Conservation (phyloP, 2,329 filamentous ascomycete genomes). For the Fusarium fracticaudum region DNA sequence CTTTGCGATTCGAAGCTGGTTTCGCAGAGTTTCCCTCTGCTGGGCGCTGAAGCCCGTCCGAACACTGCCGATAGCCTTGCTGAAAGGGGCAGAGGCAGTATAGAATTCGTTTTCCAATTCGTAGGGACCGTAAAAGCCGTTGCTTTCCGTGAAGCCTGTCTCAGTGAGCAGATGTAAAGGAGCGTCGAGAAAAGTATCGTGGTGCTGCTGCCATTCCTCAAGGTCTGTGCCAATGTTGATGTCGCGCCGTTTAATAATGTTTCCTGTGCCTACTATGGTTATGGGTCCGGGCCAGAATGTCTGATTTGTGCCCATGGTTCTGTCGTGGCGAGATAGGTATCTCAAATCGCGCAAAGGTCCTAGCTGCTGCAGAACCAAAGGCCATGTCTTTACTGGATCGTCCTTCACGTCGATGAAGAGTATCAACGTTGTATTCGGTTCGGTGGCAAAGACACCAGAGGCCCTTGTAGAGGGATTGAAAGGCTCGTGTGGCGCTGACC, state of each 20-base stretch:
- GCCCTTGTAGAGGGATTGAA: not conserved
- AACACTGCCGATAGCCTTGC: not conserved
- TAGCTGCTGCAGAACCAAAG: not conserved
- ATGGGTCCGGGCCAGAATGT: not conserved
- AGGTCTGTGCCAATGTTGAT: not conserved
- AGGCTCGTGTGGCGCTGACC: accelerated
- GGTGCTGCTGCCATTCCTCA: not conserved
- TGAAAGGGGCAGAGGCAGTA: not conserved
- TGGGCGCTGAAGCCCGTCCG: not conserved
- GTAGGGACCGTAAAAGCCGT: not conserved
- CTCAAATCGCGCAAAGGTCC: not conserved
- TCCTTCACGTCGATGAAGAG: not conserved
- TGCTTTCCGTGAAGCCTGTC: not conserved
- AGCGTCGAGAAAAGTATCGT: not conserved
- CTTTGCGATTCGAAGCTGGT: not conserved
- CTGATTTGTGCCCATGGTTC: not conserved
- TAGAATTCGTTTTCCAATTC: not conserved
- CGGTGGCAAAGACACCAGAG: not conserved
- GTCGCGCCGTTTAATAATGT: not conserved
- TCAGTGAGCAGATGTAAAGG: not conserved
- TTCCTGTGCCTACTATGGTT: not conserved
- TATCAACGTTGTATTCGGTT: not conserved
- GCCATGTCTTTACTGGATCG: not conserved
- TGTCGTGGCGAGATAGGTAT: not conserved
- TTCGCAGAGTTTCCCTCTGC: not conserved